Base-by-base conservation (phyloP, 192 early-diverging fungal species). In the Haplosporangium gracile region DNA sequence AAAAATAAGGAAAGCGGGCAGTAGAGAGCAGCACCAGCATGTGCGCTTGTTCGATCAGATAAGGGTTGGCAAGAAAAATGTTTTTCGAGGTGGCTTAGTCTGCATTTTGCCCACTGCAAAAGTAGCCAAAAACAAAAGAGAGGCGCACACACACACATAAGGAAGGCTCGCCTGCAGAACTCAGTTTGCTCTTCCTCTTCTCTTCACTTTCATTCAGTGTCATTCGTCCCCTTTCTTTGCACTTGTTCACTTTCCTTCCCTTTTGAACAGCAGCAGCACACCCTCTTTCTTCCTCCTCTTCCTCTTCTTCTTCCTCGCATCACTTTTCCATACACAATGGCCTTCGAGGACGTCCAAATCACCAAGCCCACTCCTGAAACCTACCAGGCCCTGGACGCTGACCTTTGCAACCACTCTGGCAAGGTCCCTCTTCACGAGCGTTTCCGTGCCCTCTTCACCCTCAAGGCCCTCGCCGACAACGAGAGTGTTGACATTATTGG, bases 401-500 rank as follows among this genome's bases (percentile, higher is more conserved):
- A 93, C 79, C 89, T 96, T 22, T 92, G 93, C 70, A 92, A 94
- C 55, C 86, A 82, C 79, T 76, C 90, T 63, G 94, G 94, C 55
- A 81, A 89, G 20, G 89, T 91, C 63, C 91, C 96, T n/a, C 90
- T 99, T 38, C 91, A 93, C 43, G 92, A 96, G 85, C 94, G 98
- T 63, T 99, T 98, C 91, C 93, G 98, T 53, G 96, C 97, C 18
- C 90, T 99, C 63, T 99, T 99, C 88, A 96, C 96, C 38, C 93
- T 99, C 69, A 98, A 98, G 90, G 91, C 92, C 75, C 87, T 98
- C 53, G 92, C 92, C 57, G 94, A 94, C 83, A 88, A 94, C 70
- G 80, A 88, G 32, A 91, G 94, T 45, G 94, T 97, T 45, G 93
- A 97, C 63, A 96, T 97, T 80, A 95, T 99, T 81, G 93, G 92